phyloP scores from a whole-genome alignment of 2,329 filamentous ascomycete genomes.

The Fusarium guadeloupense region DNA sequence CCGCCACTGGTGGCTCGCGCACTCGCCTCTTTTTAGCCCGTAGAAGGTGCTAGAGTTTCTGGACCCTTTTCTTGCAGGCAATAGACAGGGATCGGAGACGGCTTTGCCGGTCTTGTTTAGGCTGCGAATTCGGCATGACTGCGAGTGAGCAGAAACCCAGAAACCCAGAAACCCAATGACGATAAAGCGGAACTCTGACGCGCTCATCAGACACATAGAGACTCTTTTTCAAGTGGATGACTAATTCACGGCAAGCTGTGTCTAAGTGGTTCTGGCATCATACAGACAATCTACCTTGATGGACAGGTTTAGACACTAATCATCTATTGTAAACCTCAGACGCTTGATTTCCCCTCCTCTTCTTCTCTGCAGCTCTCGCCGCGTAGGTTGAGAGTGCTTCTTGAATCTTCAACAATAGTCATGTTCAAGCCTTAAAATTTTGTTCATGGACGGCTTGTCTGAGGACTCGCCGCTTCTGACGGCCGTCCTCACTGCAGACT shows the following conservation, averaged over 20 bases:
- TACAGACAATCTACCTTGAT: constrained; percentile 44
- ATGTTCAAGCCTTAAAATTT: constrained; percentile 23
- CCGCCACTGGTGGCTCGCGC: constrained; percentile 37
- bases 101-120: constrained; percentile 12
- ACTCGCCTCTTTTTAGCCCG: constrained; percentile 16
- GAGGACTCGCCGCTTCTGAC: constrained; percentile 37
- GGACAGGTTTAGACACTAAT: constrained; percentile 27
- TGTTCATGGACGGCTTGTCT: constrained; percentile 44
- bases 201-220: constrained; percentile 6
- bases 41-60: constrained; percentile 47
- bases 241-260: constrained; percentile 20
- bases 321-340: constrained; percentile 5
- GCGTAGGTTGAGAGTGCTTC: not conserved
- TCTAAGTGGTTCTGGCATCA: not conserved
- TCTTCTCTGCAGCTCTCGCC: constrained; percentile 2
- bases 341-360: not conserved
- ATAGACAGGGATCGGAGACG: constrained; percentile 11
- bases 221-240: constrained; percentile 26
- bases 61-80: constrained; percentile 2
- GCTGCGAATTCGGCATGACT: constrained; percentile 16
- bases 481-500: constrained; percentile 34
- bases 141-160: not conserved
- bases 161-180: constrained; percentile 29
- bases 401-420: not conserved
- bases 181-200: constrained; percentile 32